phyloP scores from a whole-genome alignment of 176 grass and related monocot species.

The Paspalum notatum region DNA sequence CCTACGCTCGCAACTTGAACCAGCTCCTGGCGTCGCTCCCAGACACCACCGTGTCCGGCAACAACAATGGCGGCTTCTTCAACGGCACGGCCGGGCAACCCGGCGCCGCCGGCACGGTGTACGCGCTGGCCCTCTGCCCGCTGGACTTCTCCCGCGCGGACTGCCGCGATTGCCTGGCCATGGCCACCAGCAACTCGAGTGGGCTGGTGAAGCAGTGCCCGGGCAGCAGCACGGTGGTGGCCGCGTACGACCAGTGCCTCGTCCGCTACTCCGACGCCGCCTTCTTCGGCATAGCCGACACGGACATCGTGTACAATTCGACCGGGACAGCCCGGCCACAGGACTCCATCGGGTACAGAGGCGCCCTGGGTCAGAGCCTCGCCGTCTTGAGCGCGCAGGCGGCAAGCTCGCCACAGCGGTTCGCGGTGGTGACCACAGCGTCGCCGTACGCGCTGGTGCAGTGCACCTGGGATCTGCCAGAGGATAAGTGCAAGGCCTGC shows the following conservation, averaged over 20 bases:
- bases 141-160: background rate
- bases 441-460: background rate
- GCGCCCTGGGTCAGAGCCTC: background rate
- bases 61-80: slow-evolving; percentile 12
- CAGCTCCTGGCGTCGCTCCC: background rate
- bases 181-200: background rate
- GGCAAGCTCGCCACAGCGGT: background rate
- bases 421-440: background rate
- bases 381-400: background rate
- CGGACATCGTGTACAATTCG: background rate
- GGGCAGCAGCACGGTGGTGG: background rate
- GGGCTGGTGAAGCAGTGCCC: slow-evolving; percentile 16
- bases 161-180: slow-evolving; percentile 12
- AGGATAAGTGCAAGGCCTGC: background rate
- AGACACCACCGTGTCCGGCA: background rate
- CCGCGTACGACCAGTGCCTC: slow-evolving; percentile 26
- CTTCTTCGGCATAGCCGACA: slow-evolving; percentile 14
- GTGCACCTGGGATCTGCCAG: slow-evolving; percentile 27
- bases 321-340: background rate
- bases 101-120: background rate
- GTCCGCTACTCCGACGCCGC: slow-evolving; percentile 13
- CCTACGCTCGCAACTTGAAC: slow-evolving; percentile 9
- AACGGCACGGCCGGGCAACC: background rate
- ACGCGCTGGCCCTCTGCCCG: slow-evolving; percentile 13
- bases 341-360: background rate